Evolutionary conservation across 2,329 filamentous ascomycete genomes (phyloP).

Genomic region (Colletotrichum echinochloae): DNA sequence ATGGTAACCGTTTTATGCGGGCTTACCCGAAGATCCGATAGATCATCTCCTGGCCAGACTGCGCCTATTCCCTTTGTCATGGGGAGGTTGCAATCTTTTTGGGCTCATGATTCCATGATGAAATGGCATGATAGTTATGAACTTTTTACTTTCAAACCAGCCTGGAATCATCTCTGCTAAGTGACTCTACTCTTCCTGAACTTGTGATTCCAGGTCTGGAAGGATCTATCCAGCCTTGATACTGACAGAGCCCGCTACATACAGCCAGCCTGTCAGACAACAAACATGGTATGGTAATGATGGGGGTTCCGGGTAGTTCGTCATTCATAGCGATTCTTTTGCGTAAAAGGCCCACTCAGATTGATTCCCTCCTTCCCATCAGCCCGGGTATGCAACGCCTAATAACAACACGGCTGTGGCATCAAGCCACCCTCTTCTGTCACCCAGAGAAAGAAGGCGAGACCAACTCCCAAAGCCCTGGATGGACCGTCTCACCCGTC

Average conservation of each 20-base stretch:
- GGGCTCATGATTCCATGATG: conserved; percentile 43
- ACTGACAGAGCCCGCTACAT: background rate
- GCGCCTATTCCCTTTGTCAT: conserved; percentile 38
- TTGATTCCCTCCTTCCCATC: conserved; percentile 7
- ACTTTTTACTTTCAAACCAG: conserved; percentile 19
- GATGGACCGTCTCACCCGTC: background rate
- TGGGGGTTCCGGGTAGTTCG: conserved; percentile 12
- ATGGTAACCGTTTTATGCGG: conserved; percentile 34
- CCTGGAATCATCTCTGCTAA: background rate
- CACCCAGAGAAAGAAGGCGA: background rate
- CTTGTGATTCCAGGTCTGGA: background rate
- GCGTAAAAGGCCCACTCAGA: conserved; percentile 1
- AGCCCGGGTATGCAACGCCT: conserved; percentile 20
- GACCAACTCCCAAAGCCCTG: background rate
- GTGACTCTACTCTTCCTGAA: background rate
- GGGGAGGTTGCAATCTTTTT: conserved; percentile 36
- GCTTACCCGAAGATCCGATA: conserved; percentile 35
- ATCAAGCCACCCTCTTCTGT: background rate
- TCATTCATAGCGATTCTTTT: conserved; percentile 18
- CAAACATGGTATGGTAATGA: background rate
- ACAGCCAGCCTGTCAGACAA: background rate
- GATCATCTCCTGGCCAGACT: conserved; percentile 43
- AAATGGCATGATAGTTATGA: conserved; percentile 44
- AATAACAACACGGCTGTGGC: conserved; percentile 3
- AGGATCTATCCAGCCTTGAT: background rate